Evolutionary conservation across 2,329 filamentous ascomycete genomes (phyloP).

Genomic region (Seiridium unicorne): DNA sequence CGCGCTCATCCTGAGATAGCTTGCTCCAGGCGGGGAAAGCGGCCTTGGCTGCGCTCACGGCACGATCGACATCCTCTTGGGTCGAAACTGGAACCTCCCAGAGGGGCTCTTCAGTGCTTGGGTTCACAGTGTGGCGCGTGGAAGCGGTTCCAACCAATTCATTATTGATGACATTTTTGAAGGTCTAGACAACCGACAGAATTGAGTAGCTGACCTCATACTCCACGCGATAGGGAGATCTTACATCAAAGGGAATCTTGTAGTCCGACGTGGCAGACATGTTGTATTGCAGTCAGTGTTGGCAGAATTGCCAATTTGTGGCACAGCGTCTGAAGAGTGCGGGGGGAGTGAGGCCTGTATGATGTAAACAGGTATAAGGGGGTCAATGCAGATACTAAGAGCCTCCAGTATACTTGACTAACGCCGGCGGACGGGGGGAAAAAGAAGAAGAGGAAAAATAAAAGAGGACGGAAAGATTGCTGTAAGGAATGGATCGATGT

Average conservation of each 20-base stretch:
- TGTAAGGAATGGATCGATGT: background rate
- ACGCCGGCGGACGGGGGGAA: too few relatives aligned
- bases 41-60: background rate
- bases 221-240: background rate
- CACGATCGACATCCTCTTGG: background rate
- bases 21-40: conserved; percentile 6
- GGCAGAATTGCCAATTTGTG: too few relatives aligned
- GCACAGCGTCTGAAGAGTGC: too few relatives aligned
- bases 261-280: conserved; percentile 8
- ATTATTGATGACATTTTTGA: conserved; percentile 4
- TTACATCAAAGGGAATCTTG: conserved; percentile 11
- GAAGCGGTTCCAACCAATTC: background rate
- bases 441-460: background rate
- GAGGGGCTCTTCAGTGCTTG: background rate
- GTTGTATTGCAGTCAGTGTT: background rate
- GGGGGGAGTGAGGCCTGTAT: too few relatives aligned
- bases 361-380: background rate
- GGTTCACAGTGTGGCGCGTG: background rate
- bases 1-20: conserved; percentile 15
- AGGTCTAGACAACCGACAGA: background rate
- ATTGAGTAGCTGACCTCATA: background rate
- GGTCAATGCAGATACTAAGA: background rate
- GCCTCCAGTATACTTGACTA: background rate
- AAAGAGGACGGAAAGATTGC: background rate
- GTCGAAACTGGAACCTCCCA: conserved; percentile 1